Evolutionary conservation across 2,329 filamentous ascomycete species (phyloP), one percentile per base, ranked within the genome.

Genomic region (Ceratocystis albifundus): DNA sequence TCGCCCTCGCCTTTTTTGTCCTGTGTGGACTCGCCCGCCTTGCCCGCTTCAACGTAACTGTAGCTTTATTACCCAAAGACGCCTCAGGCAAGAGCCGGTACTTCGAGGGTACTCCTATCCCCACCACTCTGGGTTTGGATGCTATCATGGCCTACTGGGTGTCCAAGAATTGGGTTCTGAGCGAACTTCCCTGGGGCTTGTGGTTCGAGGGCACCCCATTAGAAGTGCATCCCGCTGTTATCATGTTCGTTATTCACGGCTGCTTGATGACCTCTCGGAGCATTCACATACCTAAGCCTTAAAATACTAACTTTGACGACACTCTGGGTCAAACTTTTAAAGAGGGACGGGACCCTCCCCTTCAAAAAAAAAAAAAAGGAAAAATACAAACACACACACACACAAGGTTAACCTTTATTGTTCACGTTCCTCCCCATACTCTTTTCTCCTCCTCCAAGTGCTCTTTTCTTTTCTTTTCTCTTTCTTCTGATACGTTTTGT

Each of bases 31-130:
- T 99, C 61, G 96, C 92, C 2, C 87, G 94, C 62, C 85, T 99
- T 10, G 94, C 94, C 59, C 88, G 94, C 70, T 99, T 99, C 85
- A 99, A 99, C 76, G 94, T 99, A 64, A 97, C 94, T 10, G 92
- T 94, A 46, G 82, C 86, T 45, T 86, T 87, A 71, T 84, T 99
- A 12, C 94, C 94, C 69, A 96, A 97, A 77, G 94, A 99, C 74
- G 88, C 86, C 62, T 84, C 83, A 0, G 94, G 94, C 71, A 99
- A 99, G 79, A 90, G 89, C 68, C 84, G 88, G 73, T 99, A 96
- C 78, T 99, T 99, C 71, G 94, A 99, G 78, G 94, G 94, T 71
- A 96, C 93, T 0, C 94, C 94, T 0, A 96, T 97, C 72, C 94
- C 94, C 0, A 97, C 91, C 2, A 92, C 89, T 28, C 80, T 97